Evolutionary conservation across 129 eudicot species (phyloP).

Genomic region (Sambucus nigra): DNA sequence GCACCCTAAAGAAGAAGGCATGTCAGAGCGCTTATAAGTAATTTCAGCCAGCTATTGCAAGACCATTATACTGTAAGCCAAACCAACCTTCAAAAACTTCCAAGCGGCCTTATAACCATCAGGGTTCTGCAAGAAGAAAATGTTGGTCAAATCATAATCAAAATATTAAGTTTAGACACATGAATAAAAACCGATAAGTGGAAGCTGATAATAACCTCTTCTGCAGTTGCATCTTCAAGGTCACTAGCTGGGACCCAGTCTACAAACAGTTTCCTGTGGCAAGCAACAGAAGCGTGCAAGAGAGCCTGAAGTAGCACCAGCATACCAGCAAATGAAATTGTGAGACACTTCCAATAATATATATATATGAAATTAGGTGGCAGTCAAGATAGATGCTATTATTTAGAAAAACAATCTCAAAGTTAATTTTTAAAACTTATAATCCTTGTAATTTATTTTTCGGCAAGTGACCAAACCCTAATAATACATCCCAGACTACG

Average conservation of each 20-base stretch:
- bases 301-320: constrained; percentile 59
- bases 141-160: constrained; percentile 5
- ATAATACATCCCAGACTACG: no score
- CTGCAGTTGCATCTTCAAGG: constrained; percentile 76
- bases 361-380: no score
- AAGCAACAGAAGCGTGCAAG: constrained; percentile 85
- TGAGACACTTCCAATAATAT: no score
- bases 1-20: constrained; percentile 42
- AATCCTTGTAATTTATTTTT: no score
- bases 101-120: constrained; percentile 63
- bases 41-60: not conserved
- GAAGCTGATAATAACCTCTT: constrained; percentile 44
- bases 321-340: not conserved
- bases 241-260: constrained; percentile 88
- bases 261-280: constrained; percentile 57
- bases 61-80: not conserved
- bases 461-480: no score
- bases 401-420: no score
- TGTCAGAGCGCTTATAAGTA: constrained; percentile 1
- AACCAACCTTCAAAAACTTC: constrained; percentile 68
- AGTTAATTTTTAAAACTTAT: no score
- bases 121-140: constrained; percentile 50
- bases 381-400: no score
- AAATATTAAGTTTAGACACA: no score
- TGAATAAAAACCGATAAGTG: not conserved